Conservation (phyloP, 2,329 filamentous ascomycete genomes). For the Podosphaera aphanis region DNA sequence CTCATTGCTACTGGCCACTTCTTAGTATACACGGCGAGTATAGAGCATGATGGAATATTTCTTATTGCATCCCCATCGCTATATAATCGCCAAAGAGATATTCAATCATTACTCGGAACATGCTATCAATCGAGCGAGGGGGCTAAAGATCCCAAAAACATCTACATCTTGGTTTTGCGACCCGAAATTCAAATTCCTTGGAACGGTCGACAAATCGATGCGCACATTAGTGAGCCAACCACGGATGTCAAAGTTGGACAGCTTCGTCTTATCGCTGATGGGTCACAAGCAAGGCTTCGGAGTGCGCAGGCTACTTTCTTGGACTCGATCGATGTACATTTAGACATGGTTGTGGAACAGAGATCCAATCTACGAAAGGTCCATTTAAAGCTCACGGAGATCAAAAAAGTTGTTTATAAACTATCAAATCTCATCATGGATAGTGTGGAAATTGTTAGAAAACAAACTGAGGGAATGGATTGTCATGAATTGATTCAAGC, state of each 20-base stretch:
- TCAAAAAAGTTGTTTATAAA: constrained; percentile 88
- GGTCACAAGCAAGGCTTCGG: constrained; percentile 53
- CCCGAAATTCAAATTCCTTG: constrained; percentile 61
- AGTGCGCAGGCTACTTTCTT: constrained; percentile 60
- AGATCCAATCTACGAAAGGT: constrained; percentile 84
- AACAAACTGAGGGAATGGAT: constrained; percentile 60
- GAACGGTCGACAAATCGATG: constrained; percentile 53
- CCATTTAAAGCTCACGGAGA: constrained; percentile 73
- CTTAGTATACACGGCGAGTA: constrained; percentile 47
- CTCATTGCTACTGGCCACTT: constrained; percentile 70
- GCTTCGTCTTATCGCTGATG: constrained; percentile 68
- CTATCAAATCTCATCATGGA: constrained; percentile 97
- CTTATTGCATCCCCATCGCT: constrained; percentile 68
- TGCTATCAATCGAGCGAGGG: constrained; percentile 48
- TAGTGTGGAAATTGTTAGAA: constrained; percentile 78
- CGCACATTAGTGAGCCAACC: constrained; percentile 51
- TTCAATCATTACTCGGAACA: constrained; percentile 65
- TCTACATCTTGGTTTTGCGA: constrained; percentile 65
- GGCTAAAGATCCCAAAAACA: constrained; percentile 51
- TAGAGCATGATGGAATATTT: constrained; percentile 54
- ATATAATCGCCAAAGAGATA: constrained; percentile 51
- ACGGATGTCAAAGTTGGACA: constrained; percentile 74
- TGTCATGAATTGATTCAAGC: constrained; percentile 94
- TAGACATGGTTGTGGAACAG: constrained; percentile 78
- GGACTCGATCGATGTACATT: constrained; percentile 56